Conservation (phyloP, 768 basidiomycete species). For the Rhodotorula toruloides region DNA sequence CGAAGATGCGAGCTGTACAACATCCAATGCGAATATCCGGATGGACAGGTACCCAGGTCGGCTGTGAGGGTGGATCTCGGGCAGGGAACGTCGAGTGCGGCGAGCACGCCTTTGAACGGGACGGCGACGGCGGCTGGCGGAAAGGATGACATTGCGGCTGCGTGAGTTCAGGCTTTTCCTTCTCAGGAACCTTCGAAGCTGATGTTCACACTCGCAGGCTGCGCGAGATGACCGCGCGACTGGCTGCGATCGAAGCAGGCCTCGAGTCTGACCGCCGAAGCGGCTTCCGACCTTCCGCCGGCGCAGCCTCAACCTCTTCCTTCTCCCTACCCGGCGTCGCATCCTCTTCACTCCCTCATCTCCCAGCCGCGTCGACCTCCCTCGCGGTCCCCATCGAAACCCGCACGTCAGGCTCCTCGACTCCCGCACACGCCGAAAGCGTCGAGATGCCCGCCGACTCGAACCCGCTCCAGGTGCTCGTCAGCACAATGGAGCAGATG, state of each 20-base stretch:
- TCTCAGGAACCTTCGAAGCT: background rate
- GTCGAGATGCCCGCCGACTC: conserved; percentile 22
- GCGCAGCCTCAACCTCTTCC: background rate
- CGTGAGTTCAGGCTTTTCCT: background rate
- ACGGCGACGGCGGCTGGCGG: background rate
- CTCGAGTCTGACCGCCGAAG: conserved; percentile 21
- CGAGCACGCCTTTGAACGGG: background rate
- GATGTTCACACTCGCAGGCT: background rate
- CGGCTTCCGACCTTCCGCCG: background rate
- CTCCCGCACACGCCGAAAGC: background rate
- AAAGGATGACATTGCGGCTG: background rate
- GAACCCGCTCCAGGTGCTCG: conserved; percentile 30
- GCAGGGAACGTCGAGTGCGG: background rate
- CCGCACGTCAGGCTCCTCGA: too few species aligned
- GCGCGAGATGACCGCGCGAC: conserved; percentile 22
- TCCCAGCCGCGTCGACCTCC: background rate
- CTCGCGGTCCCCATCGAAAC: too few species aligned
- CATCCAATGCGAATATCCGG: background rate
- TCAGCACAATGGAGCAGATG: conserved; percentile 26
- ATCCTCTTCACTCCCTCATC: background rate
- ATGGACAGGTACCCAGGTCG: conserved; percentile 13
- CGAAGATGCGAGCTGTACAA: conserved; percentile 30
- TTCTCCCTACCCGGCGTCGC: background rate
- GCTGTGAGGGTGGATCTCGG: background rate
- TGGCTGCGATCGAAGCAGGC: conserved; percentile 21